Conservation (phyloP, 139 green algal species). For the Zygnema cylindricum region DNA sequence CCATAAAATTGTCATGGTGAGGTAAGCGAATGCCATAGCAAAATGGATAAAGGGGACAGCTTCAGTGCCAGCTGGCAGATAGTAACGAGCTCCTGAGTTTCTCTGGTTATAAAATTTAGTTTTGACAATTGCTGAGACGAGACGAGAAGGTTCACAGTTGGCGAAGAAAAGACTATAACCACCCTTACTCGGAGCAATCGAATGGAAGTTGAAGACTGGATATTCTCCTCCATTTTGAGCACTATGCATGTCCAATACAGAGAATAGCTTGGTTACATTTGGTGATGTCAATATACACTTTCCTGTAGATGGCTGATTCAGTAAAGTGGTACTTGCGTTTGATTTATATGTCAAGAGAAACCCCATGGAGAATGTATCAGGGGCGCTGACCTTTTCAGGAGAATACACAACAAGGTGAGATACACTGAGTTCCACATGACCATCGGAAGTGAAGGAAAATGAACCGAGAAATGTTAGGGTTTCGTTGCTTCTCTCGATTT, state of each 20-base stretch:
- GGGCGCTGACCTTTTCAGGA: slow-evolving; percentile 17
- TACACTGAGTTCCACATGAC: slow-evolving; percentile 13
- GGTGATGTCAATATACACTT: slow-evolving; percentile 18
- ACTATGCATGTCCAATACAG: slow-evolving; percentile 25
- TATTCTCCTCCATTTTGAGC: slow-evolving; percentile 5
- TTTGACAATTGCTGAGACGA: slow-evolving; percentile 19
- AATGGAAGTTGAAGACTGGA: background rate
- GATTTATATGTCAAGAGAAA: background rate
- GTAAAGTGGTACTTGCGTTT: background rate
- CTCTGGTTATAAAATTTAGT: slow-evolving; percentile 14
- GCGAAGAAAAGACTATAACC: slow-evolving; percentile 16
- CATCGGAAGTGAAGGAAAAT: slow-evolving; percentile 5
- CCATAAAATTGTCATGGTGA: slow-evolving; percentile 13
- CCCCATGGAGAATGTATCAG: slow-evolving; percentile 34
- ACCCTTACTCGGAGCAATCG: background rate
- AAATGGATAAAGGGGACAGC: slow-evolving; percentile 18
- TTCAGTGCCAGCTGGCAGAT: slow-evolving; percentile 18
- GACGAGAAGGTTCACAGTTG: slow-evolving; percentile 30
- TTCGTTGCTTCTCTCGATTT: slow-evolving; percentile 5
- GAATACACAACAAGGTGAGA: slow-evolving; percentile 30
- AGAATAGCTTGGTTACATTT: slow-evolving; percentile 31
- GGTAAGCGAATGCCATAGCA: background rate
- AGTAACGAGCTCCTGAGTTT: slow-evolving; percentile 12
- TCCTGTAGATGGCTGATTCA: background rate
- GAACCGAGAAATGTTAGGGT: background rate